These are phyloP conservation scores for Talaromyces sp. DNA, from an alignment of 2,329 filamentous ascomycete genomes.

Conservation along the genomic window DNA sequence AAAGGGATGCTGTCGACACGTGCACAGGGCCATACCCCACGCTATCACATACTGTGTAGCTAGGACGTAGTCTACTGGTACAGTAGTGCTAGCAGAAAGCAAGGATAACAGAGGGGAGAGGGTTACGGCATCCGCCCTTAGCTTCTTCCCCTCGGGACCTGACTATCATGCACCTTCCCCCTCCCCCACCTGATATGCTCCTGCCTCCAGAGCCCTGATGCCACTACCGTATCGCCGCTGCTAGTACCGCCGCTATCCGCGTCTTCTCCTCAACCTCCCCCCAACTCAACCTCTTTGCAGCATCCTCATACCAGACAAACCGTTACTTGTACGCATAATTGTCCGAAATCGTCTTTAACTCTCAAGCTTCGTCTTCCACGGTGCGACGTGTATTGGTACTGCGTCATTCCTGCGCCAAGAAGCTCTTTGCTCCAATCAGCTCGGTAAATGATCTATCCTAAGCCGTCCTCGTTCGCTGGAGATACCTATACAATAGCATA, in stretches of 20 bases:
- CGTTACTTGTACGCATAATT: not conserved
- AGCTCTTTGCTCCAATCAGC: conserved; percentile 4
- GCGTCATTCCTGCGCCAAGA: conserved; percentile 3
- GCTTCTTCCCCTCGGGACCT: conserved; percentile 12
- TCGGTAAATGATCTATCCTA: not conserved
- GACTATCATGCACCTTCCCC: conserved; percentile 15
- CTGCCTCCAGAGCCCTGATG: not conserved
- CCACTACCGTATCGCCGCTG: not conserved
- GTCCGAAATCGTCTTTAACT: not conserved
- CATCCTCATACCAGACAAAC: conserved; percentile 5
- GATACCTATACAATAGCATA: not conserved
- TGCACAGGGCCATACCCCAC: not conserved
- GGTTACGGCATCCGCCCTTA: conserved; percentile 2
- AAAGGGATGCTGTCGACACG: not conserved
- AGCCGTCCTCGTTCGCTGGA: not conserved
- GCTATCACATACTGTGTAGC: not conserved
- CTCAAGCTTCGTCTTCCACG: not conserved
- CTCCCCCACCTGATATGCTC: conserved; percentile 10
- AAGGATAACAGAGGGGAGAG: not conserved
- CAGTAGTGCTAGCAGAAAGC: not conserved
- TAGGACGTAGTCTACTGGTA: not conserved
- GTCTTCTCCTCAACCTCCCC: not conserved
- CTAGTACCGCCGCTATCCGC: not conserved
- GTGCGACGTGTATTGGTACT: not conserved
- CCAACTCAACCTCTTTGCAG: not conserved